phyloP scores from a whole-genome alignment of 2,329 filamentous ascomycete species.

The Lasiodiplodia sp. region DNA sequence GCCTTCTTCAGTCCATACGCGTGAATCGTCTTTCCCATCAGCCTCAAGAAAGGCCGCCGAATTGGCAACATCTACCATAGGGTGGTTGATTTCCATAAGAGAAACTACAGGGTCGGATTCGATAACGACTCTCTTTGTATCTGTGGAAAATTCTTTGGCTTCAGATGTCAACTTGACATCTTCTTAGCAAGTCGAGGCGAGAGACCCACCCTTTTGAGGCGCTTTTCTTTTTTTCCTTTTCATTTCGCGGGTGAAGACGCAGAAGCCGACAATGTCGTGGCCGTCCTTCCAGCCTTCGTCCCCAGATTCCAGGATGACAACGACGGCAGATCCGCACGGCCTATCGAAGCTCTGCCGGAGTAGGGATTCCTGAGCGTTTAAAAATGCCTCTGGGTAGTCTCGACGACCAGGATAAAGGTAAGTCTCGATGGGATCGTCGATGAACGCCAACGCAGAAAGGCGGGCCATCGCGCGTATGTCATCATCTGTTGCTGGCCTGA shows the following conservation, averaged over 20 bases:
- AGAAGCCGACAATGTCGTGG: slow-evolving; percentile 9
- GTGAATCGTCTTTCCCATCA: not conserved
- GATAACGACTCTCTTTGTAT: not conserved
- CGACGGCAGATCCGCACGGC: not conserved
- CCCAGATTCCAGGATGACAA: not conserved
- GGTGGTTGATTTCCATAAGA: too few relatives aligned
- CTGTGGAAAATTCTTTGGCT: not conserved
- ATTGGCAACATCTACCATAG: not conserved
- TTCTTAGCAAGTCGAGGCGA: not conserved
- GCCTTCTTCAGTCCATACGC: not conserved
- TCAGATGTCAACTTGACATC: not conserved
- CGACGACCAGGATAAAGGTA: slow-evolving; percentile 1
- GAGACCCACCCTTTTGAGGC: not conserved
- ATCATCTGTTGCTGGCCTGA: not conserved
- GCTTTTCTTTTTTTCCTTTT: too few relatives aligned
- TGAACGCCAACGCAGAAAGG: not conserved
- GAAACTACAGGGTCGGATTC: not conserved
- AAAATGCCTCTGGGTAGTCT: not conserved
- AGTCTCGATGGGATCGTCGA: not conserved
- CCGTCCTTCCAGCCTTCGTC: not conserved
- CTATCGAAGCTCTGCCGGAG: not conserved
- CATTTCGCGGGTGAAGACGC: not conserved
- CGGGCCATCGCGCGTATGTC: not conserved
- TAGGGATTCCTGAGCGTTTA: not conserved
- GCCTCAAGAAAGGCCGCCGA: not conserved